A percentile compares a stretch with the other conserved stretches of the same genome.
phyloP scores from a whole-genome alignment of 2,329 filamentous ascomycete species.

The Xylariales sp. region DNA sequence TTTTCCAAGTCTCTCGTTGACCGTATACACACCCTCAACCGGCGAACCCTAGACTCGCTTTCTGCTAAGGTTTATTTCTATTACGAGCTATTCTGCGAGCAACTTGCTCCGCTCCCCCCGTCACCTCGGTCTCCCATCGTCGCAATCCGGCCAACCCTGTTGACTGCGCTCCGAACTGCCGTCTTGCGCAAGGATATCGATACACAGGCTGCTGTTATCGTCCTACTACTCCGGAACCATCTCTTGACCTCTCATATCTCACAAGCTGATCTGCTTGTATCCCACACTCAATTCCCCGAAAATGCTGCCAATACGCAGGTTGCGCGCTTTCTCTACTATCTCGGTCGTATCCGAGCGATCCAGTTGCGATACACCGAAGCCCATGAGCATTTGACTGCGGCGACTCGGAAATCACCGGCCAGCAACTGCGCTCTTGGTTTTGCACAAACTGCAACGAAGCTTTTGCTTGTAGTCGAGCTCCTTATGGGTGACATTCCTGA shows the following conservation, averaged over 20 bases:
- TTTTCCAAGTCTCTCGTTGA: constrained; percentile 88
- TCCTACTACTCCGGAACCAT: constrained; percentile 94
- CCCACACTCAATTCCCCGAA: constrained; percentile 93
- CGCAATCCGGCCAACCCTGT: constrained; percentile 83
- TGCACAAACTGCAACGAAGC: constrained; percentile 94
- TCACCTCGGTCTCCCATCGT: constrained; percentile 90
- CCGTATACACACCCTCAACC: constrained; percentile 88
- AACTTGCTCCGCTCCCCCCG: constrained; percentile 85
- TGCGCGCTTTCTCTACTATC: constrained; percentile 95
- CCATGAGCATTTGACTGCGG: constrained; percentile 91
- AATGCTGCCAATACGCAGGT: constrained; percentile 98
- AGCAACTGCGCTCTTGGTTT: constrained; percentile 91
- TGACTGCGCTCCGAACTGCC: constrained; percentile 91
- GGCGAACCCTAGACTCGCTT: constrained; percentile 91
- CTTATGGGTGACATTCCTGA: constrained; percentile 99
- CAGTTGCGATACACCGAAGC: constrained; percentile 97
- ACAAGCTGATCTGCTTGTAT: constrained; percentile 94
- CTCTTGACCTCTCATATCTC: constrained; percentile 95
- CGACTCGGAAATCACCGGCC: constrained; percentile 93
- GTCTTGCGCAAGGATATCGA: constrained; percentile 96
- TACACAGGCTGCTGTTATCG: constrained; percentile 96
- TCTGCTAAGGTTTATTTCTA: constrained; percentile 98
- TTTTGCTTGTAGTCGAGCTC: constrained; percentile 95
- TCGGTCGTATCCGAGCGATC: constrained; percentile 94
- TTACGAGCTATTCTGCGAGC: constrained; percentile 94